Base-by-base conservation (phyloP, 1,284 basidiomycete genomes). In the Melampsora americana region DNA sequence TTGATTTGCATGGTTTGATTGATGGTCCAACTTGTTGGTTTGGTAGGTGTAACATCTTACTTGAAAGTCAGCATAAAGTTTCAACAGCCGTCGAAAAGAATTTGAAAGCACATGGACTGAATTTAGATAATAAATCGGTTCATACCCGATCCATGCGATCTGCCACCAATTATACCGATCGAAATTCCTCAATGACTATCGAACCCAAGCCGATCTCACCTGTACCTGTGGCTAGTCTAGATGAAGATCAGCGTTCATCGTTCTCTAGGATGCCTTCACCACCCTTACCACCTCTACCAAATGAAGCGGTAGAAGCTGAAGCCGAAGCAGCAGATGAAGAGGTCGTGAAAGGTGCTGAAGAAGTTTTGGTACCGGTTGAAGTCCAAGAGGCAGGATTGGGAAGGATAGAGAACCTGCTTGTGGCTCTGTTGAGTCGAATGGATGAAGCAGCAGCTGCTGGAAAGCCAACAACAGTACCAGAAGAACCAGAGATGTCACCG, bases 41-140 rank as follows among this genome's bases (percentile, higher is more conserved):
- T n/a, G n/a, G n/a, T 26, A 73, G 42, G 18, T 76, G 78, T 65
- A 77, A 77, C 20, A 69, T 78, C 60, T 66, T 78, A 11, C 64
- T 71, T n/a, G 78, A 78, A 61, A 75, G 71, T 65, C 78, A 78
- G 35, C 72, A 78, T 46, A 78, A 78, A 61, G 78, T 78, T 28
- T 77, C 76, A 42, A 68, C 64, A 42, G 78, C 78, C 20, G 69
- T 78, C 18, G 78, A 78, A 64, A 71, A 67, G 28, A 78, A 69
- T 39, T 64, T 78, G 12, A 18, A 53, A 46, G 73, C 73, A 50
- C 73, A 76, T 61, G 73, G 73, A 32, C 39, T 76, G 9, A 76
- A 66, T 39, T 23, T 76, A 28, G 66, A 66, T 60, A n/a, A 53
- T 69, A 65, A 59, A 42, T 76, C 73, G 26, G 61, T 42, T 16